Conservation (phyloP, 1,284 basidiomycete genomes). For the Fomitopsis pinicola region DNA sequence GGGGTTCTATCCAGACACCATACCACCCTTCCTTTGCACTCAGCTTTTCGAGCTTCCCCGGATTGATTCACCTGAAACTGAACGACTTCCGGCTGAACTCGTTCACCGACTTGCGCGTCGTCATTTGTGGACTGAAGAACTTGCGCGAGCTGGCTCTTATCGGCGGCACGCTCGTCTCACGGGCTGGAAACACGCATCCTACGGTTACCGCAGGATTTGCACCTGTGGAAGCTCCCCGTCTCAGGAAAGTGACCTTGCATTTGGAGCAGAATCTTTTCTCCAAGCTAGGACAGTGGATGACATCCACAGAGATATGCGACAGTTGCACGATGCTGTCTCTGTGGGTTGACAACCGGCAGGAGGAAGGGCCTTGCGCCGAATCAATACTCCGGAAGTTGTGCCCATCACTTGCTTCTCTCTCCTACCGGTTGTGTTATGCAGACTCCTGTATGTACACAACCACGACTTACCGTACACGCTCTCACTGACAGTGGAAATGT, state of each 20-base stretch:
- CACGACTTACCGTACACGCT: too few relatives aligned
- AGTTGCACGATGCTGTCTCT: too few relatives aligned
- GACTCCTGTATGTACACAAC: too few relatives aligned
- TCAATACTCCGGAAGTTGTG: too few relatives aligned
- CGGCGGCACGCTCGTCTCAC: neutral
- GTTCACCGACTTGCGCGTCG: neutral
- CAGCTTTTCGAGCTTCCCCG: neutral
- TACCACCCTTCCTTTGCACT: neutral
- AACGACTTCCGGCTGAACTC: neutral
- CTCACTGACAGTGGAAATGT: too few relatives aligned
- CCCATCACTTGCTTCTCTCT: too few relatives aligned
- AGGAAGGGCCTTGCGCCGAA: too few relatives aligned
- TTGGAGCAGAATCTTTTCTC: too few relatives aligned
- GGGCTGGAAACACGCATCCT: neutral
- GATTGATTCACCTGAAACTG: neutral
- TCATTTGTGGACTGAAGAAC: neutral
- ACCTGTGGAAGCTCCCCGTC: neutral
- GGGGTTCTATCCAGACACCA: neutral
- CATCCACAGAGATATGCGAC: too few relatives aligned
- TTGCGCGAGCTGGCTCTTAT: neutral
- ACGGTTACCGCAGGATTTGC: neutral
- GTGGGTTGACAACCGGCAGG: too few relatives aligned
- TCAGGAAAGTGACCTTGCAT: neutral
- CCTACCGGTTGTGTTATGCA: too few relatives aligned
- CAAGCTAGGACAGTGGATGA: too few relatives aligned